phyloP scores from a whole-genome alignment of 768 basidiomycete species.

The Agrocybe pediades region DNA sequence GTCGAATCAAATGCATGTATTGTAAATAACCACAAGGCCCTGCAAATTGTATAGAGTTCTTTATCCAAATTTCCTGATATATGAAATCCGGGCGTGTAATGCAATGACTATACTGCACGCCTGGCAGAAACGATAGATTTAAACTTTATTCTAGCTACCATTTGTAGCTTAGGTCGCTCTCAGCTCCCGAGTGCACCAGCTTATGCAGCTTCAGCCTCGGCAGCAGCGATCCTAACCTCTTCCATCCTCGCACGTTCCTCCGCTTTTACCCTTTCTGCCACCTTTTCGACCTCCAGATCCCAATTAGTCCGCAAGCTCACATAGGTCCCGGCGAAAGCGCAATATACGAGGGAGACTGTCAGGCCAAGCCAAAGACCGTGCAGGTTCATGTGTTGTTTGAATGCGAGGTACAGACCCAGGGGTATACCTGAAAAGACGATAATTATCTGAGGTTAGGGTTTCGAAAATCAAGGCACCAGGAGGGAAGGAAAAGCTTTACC shows the following conservation, averaged over 20 bases:
- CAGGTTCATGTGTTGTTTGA: slow-evolving; percentile 54
- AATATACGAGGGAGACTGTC: slow-evolving; percentile 64
- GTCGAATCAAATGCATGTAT: too few relatives aligned
- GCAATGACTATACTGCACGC: too few relatives aligned
- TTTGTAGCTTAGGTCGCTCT: too few relatives aligned
- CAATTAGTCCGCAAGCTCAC: slow-evolving; percentile 65
- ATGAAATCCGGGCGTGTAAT: too few relatives aligned
- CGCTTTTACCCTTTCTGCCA: slow-evolving; percentile 50
- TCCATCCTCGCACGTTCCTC: slow-evolving; percentile 34
- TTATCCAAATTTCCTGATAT: too few relatives aligned
- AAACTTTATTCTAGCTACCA: too few relatives aligned
- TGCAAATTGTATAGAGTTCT: too few relatives aligned
- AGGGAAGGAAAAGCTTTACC: slow-evolving; percentile 30
- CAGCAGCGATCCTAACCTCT: slow-evolving; percentile 8
- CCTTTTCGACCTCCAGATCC: slow-evolving; percentile 67
- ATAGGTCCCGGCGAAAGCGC: slow-evolving; percentile 52
- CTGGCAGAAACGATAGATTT: too few relatives aligned
- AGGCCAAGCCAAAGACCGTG: slow-evolving; percentile 89
- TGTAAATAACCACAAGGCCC: too few relatives aligned
- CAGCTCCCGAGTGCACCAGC: too few relatives aligned
- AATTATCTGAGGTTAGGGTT: slow-evolving; percentile 11
- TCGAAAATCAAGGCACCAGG: background rate
- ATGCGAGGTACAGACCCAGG: slow-evolving; percentile 77
- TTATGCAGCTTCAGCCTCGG: background rate
- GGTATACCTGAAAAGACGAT: slow-evolving; percentile 65